These are phyloP conservation scores for Physaria fendleri DNA, from an alignment of 345 rosid species.

Conservation along the genomic window DNA sequence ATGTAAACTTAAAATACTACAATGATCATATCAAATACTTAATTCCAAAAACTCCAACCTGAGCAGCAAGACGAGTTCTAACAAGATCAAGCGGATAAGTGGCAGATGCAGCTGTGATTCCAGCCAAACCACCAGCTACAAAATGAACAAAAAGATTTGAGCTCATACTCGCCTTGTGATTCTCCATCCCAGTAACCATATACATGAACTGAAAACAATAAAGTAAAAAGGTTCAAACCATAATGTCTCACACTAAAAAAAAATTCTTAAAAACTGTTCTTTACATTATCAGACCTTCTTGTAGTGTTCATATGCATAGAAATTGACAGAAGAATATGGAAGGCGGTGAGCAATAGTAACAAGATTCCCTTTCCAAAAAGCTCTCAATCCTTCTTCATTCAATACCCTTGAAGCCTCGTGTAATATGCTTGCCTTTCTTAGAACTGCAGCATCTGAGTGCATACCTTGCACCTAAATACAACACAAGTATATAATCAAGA, in stretches of 20 bases:
- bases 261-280: not conserved
- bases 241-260: not conserved
- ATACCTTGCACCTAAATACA: conserved; percentile 78
- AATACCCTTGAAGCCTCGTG: conserved; percentile 73
- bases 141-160: conserved; percentile 63
- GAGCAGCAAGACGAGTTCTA: conserved; percentile 93
- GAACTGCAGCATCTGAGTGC: conserved; percentile 60
- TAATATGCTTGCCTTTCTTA: conserved; percentile 73
- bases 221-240: not conserved
- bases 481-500: not conserved
- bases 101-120: conserved; percentile 93
- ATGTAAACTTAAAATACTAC: not conserved
- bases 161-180: conserved; percentile 37
- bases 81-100: conserved; percentile 98
- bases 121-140: conserved; percentile 85
- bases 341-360: conserved; percentile 92
- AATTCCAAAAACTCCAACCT: conserved; percentile 41
- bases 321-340: conserved; percentile 87
- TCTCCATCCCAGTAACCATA: conserved; percentile 47
- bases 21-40: not conserved
- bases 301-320: conserved; percentile 80
- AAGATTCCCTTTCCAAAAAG: conserved; percentile 95
- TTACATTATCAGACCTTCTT: conserved; percentile 45
- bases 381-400: conserved; percentile 82
- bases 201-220: conserved; percentile 46